phyloP scores from a whole-genome alignment of 2,329 filamentous ascomycete genomes.

The Stachybotrys elegans region DNA sequence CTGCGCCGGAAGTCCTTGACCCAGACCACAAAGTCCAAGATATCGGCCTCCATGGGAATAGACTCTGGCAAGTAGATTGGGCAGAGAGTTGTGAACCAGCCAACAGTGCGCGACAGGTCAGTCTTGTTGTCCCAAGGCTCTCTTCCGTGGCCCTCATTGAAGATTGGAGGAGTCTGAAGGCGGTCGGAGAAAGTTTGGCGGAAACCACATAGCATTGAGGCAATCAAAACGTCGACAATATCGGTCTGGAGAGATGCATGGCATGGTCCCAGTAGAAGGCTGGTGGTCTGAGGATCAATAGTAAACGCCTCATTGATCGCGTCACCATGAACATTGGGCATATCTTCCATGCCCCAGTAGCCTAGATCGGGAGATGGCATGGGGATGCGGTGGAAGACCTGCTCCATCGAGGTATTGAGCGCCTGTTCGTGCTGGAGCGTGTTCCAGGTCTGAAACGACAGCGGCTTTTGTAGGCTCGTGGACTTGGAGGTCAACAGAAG shows the following conservation, averaged over 20 bases:
- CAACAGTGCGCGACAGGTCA: slow-evolving; percentile 1
- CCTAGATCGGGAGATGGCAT: slow-evolving; percentile 6
- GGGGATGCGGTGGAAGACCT: slow-evolving; percentile 1
- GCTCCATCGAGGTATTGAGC: neutral
- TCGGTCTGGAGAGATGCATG: slow-evolving; percentile 15
- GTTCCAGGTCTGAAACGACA: slow-evolving; percentile 30
- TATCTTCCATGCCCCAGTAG: slow-evolving; percentile 1
- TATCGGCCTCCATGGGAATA: slow-evolving; percentile 7
- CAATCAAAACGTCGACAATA: slow-evolving; percentile 22
- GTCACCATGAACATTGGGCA: slow-evolving; percentile 8
- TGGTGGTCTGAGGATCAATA: slow-evolving; percentile 3
- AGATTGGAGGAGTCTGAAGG: slow-evolving; percentile 14
- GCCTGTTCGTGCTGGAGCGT: slow-evolving; percentile 26
- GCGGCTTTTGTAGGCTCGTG: slow-evolving; percentile 11
- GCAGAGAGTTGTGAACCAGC: slow-evolving; percentile 6
- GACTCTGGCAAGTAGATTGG: slow-evolving; percentile 11
- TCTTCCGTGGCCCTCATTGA: slow-evolving; percentile 22
- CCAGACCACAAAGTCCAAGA: slow-evolving; percentile 12
- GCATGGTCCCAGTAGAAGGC: slow-evolving; percentile 8
- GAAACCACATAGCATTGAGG: slow-evolving; percentile 16
- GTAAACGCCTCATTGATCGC: neutral
- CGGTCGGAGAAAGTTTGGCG: slow-evolving; percentile 17
- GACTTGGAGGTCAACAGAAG: slow-evolving; percentile 22
- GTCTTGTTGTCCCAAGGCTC: slow-evolving; percentile 20
- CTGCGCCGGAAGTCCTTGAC: slow-evolving; percentile 16